Percentiles rank a stretch among this genome's conserved stretches.
Conservation (phyloP, 192 early-diverging fungal species). For the Linderina pennispora region DNA sequence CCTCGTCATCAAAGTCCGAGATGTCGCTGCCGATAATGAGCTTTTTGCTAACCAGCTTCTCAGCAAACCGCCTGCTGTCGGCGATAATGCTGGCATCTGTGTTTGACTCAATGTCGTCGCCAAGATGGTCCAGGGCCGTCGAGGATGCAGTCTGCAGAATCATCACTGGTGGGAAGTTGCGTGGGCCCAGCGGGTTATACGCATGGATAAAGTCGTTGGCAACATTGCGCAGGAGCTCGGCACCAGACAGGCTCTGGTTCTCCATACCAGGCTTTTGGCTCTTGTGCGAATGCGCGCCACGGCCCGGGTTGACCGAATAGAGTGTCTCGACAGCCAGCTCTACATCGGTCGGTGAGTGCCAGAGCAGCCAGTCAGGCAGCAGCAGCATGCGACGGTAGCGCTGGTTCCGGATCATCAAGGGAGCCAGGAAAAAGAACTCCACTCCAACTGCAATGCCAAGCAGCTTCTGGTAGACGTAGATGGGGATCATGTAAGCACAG, state of each 20-base stretch:
- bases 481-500: constrained; percentile 27
- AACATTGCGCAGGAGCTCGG: constrained; percentile 2
- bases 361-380: constrained; percentile 38
- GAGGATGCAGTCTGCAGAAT: constrained; percentile 45
- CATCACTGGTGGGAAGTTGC: constrained; percentile 22
- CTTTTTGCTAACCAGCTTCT: no score
- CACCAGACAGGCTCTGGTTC: neutral
- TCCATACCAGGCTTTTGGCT: no score
- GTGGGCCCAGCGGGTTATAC: constrained; percentile 21
- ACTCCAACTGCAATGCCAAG: constrained; percentile 32
- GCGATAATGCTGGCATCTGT: constrained; percentile 8
- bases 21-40: constrained; percentile 9
- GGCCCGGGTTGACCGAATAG: constrained; percentile 10
- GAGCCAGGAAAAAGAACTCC: constrained; percentile 45
- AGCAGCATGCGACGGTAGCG: constrained; percentile 41
- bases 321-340: constrained; percentile 39
- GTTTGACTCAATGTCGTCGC: no score
- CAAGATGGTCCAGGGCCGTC: constrained; percentile 33
- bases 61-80: constrained; percentile 19
- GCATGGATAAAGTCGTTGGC: constrained; percentile 22
- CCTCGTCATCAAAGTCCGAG: constrained; percentile 12
- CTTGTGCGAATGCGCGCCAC: neutral
- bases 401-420: constrained; percentile 39
- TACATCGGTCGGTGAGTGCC: constrained; percentile 43
- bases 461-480: constrained; percentile 26